These are phyloP conservation scores for Cordyceps militaris DNA, from an alignment of 2,329 filamentous ascomycete genomes.

Conservation along the genomic window DNA sequence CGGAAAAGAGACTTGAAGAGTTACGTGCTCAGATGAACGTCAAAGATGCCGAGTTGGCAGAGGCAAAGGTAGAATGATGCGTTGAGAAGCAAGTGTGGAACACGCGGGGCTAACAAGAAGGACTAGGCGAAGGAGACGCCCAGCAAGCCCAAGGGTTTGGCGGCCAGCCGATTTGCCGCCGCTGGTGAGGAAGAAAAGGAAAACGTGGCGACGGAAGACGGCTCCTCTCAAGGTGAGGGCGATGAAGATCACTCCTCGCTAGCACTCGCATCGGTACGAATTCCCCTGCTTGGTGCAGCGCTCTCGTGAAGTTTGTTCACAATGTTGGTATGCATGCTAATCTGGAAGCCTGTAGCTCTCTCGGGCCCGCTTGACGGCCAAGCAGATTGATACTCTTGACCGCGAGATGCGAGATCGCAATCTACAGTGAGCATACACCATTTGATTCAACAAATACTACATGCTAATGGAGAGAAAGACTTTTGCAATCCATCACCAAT, in stretches of 20 bases:
- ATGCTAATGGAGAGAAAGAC: conserved; percentile 3
- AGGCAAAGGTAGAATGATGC: conserved; percentile 44
- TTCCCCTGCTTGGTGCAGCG: conserved; percentile 38
- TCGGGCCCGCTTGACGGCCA: conserved; percentile 38
- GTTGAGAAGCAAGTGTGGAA: too few species aligned
- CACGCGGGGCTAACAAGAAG: neutral
- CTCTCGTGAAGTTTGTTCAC: neutral
- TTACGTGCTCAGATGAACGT: conserved; percentile 52
- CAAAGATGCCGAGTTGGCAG: conserved; percentile 56
- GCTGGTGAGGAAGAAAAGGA: conserved; percentile 27
- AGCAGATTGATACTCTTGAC: conserved; percentile 47
- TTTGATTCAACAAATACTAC: neutral
- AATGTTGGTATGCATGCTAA: conserved; percentile 11
- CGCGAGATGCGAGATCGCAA: conserved; percentile 51
- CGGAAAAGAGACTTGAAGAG: conserved; percentile 41
- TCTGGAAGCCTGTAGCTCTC: conserved; percentile 30
- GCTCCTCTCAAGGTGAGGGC: conserved; percentile 51
- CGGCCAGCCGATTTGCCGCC: conserved; percentile 47
- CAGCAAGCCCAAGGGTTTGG: conserved; percentile 42
- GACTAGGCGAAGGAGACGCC: conserved; percentile 38
- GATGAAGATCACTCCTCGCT: conserved; percentile 55
- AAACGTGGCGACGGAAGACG: conserved; percentile 26
- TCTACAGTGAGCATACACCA: conserved; percentile 30
- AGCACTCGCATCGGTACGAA: conserved; percentile 61
- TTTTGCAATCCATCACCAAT: conserved; percentile 19